phyloP scores from a whole-genome alignment of 1,284 basidiomycete genomes.

The Pascua guehoae region DNA sequence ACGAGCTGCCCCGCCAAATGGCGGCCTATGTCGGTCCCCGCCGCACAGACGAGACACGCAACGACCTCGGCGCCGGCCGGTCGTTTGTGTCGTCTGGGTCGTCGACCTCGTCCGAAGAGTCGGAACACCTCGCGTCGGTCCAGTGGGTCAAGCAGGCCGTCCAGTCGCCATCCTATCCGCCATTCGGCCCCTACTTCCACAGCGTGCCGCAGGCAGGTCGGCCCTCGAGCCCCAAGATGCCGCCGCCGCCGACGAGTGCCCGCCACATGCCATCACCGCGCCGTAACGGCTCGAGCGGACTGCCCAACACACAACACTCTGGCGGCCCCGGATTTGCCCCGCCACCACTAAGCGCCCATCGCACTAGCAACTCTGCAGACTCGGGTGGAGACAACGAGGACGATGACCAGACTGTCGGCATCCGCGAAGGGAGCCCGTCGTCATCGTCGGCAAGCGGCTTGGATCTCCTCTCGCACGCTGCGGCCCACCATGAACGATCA shows the following conservation, averaged over 20 bases:
- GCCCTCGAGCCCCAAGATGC: conserved; percentile 23
- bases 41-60: not conserved
- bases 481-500: conserved; percentile 9
- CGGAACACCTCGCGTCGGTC: conserved; percentile 40
- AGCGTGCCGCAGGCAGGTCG: not conserved
- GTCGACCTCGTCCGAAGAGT: conserved; percentile 43
- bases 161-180: conserved; percentile 3
- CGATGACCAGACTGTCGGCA: conserved; percentile 39
- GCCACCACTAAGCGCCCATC: not conserved
- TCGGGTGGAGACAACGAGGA: conserved; percentile 38
- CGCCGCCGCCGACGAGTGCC: conserved; percentile 27
- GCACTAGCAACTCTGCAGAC: conserved; percentile 18
- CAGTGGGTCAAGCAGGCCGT: conserved; percentile 38
- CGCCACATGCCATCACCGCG: conserved; percentile 20
- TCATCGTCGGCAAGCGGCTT: conserved; percentile 40
- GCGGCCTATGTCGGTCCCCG: conserved; percentile 19
- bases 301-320: not conserved
- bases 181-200: conserved; percentile 6
- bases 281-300: conserved; percentile 9
- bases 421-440: conserved; percentile 33
- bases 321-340: not conserved
- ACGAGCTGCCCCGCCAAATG: conserved; percentile 19
- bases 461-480: conserved; percentile 38
- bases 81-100: conserved; percentile 21
- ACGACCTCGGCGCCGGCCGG: conserved; percentile 10